Evolutionary conservation across 2,329 filamentous ascomycete species (phyloP).

Genomic region (Fusarium siculi): DNA sequence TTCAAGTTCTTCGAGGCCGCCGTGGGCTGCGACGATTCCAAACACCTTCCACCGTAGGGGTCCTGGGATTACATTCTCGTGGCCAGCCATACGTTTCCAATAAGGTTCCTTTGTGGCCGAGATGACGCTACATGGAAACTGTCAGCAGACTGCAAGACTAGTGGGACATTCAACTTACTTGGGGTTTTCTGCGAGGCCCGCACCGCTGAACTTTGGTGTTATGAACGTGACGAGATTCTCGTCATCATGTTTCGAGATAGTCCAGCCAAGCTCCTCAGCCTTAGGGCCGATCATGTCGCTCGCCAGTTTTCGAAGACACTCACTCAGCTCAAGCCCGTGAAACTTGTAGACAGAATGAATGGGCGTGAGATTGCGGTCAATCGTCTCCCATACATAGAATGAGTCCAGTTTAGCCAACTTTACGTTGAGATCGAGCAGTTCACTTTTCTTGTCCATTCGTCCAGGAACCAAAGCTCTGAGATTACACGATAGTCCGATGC

Average conservation of each 20-base stretch:
- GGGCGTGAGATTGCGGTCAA: neutral
- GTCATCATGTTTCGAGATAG: neutral
- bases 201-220: neutral
- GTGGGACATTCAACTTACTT: rapidly evolving
- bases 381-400: neutral
- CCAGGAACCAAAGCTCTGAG: neutral
- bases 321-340: neutral
- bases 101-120: neutral
- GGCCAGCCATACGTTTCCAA: neutral
- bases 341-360: neutral
- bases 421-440: neutral
- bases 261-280: neutral
- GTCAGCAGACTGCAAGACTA: rapidly evolving
- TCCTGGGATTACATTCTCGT: neutral
- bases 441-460: neutral
- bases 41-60: neutral
- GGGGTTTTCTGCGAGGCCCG: neutral
- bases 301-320: rapidly evolving
- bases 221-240: neutral
- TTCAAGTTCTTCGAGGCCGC: neutral
- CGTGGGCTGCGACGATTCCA: neutral
- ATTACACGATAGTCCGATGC: neutral
- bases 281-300: neutral
- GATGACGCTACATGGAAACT: rapidly evolving
- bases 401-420: rapidly evolving